These are phyloP conservation scores for Ophiocordyceps camponoti-leonardi DNA, from an alignment of 2,329 filamentous ascomycete species.

Conservation along the genomic window DNA sequence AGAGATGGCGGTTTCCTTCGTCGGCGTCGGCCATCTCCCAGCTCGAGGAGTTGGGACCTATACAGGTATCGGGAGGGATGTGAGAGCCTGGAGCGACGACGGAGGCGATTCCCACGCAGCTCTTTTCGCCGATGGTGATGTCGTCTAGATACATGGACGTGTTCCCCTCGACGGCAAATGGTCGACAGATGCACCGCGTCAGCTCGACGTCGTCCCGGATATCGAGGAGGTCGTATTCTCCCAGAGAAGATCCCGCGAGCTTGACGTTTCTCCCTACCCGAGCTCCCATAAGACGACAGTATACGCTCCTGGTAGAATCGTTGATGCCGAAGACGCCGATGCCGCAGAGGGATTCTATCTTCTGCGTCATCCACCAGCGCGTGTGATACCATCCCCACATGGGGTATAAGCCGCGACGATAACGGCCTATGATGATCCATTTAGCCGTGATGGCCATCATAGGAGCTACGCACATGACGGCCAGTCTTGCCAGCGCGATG, in stretches of 20 bases:
- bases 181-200: slow-evolving; percentile 28
- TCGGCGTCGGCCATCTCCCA: slow-evolving; percentile 30
- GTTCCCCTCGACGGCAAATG: slow-evolving; percentile 36
- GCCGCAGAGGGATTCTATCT: slow-evolving; percentile 29
- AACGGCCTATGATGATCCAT: slow-evolving; percentile 36
- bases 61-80: slow-evolving; percentile 29
- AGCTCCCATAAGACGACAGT: slow-evolving; percentile 33
- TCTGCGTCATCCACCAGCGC: slow-evolving; percentile 40
- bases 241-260: slow-evolving; percentile 23
- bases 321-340: slow-evolving; percentile 25
- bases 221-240: slow-evolving; percentile 38
- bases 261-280: slow-evolving; percentile 33
- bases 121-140: slow-evolving; percentile 30
- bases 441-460: slow-evolving; percentile 30
- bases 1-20: too few relatives aligned
- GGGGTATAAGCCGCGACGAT: slow-evolving; percentile 33
- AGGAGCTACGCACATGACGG: slow-evolving; percentile 23
- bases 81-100: slow-evolving; percentile 31
- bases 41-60: slow-evolving; percentile 38
- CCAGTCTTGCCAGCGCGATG: slow-evolving; percentile 22
- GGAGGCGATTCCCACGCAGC: slow-evolving; percentile 27
- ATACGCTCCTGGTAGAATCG: slow-evolving; percentile 21
- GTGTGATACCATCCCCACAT: slow-evolving; percentile 44
- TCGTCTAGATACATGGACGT: slow-evolving; percentile 37
- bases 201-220: slow-evolving; percentile 31